These are phyloP conservation scores for Babesia caballi DNA, from an alignment of 169 alveolate species.

Conservation along the genomic window DNA sequence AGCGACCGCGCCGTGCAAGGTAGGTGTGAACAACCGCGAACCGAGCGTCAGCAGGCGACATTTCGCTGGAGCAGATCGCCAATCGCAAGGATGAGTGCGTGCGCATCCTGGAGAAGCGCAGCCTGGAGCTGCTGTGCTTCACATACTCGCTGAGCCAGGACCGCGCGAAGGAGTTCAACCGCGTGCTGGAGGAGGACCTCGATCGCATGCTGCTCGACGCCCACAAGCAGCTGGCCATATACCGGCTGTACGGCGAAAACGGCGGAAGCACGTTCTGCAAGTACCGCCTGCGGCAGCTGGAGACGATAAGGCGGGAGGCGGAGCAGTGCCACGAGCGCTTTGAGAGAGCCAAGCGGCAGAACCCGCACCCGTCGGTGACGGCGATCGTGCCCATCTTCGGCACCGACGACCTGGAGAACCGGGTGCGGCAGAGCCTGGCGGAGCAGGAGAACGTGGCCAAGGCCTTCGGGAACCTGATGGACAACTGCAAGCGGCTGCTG, in stretches of 20 bases:
- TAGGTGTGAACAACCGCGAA: neutral
- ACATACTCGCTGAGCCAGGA: slow-evolving; percentile 52
- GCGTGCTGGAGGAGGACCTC: slow-evolving; percentile 51
- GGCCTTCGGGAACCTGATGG: slow-evolving; percentile 42
- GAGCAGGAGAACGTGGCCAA: slow-evolving; percentile 44
- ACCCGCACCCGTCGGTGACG: slow-evolving; percentile 42
- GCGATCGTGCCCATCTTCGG: slow-evolving; percentile 62
- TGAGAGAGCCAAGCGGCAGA: slow-evolving; percentile 27
- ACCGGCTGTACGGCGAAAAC: slow-evolving; percentile 51
- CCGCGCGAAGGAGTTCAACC: slow-evolving; percentile 46
- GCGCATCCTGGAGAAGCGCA: slow-evolving; percentile 45
- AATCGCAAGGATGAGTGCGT: slow-evolving; percentile 63
- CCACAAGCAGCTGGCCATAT: slow-evolving; percentile 52
- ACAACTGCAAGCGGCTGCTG: slow-evolving; percentile 52
- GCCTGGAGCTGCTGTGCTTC: slow-evolving; percentile 43
- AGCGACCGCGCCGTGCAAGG: slow-evolving; percentile 19
- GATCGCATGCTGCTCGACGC: slow-evolving; percentile 49
- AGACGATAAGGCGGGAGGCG: slow-evolving; percentile 33
- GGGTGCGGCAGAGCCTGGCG: slow-evolving; percentile 32
- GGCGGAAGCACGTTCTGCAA: slow-evolving; percentile 4
- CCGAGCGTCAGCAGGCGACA: slow-evolving; percentile 28
- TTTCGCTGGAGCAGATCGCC: slow-evolving; percentile 53
- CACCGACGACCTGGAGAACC: slow-evolving; percentile 36
- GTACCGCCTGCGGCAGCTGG: slow-evolving; percentile 32
- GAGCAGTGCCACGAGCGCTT: slow-evolving; percentile 53